phyloP scores from a whole-genome alignment of 2,329 filamentous ascomycete species.

The Diaporthe amygdali region DNA sequence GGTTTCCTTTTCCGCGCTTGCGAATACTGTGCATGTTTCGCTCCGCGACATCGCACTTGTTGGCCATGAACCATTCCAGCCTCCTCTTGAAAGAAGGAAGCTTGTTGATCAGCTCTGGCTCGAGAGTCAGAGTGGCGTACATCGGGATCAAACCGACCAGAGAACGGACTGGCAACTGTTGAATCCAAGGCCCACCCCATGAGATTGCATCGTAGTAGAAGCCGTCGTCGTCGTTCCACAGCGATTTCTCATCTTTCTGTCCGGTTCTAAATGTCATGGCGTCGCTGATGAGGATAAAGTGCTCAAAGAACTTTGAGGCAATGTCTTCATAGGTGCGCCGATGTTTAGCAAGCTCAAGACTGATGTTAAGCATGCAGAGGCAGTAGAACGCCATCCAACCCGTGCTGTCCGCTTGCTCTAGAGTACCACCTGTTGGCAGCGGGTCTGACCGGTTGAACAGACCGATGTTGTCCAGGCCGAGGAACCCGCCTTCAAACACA shows the following conservation, averaged over 20 bases:
- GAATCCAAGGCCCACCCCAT: conserved; percentile 91
- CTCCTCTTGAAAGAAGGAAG: conserved; percentile 93
- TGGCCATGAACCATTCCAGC: conserved; percentile 91
- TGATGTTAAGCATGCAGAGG: conserved; percentile 95
- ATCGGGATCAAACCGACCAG: conserved; percentile 93
- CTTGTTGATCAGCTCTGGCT: conserved; percentile 91
- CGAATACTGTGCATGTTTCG: conserved; percentile 94
- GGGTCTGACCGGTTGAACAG: conserved; percentile 97
- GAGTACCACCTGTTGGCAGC: conserved; percentile 86
- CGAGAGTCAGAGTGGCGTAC: conserved; percentile 89
- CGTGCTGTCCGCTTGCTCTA: conserved; percentile 96
- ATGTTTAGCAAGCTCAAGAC: conserved; percentile 92
- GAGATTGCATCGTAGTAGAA: conserved; percentile 99
- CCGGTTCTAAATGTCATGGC: conserved; percentile 87
- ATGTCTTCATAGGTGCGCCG: conserved; percentile 95
- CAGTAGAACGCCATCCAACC: conserved; percentile 99
- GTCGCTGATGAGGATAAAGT: conserved; percentile 97
- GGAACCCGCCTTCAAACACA: conserved; percentile 94
- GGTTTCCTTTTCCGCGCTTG: conserved; percentile 87
- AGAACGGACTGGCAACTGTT: conserved; percentile 90
- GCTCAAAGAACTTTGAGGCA: conserved; percentile 98
- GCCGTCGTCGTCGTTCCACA: conserved; percentile 96
- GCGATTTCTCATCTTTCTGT: conserved; percentile 74
- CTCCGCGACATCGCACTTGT: conserved; percentile 84
- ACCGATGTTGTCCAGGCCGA: conserved; percentile 96